Base-by-base conservation (phyloP, 352 stramenopile genomes). In the Phytophthora pluvialis region DNA sequence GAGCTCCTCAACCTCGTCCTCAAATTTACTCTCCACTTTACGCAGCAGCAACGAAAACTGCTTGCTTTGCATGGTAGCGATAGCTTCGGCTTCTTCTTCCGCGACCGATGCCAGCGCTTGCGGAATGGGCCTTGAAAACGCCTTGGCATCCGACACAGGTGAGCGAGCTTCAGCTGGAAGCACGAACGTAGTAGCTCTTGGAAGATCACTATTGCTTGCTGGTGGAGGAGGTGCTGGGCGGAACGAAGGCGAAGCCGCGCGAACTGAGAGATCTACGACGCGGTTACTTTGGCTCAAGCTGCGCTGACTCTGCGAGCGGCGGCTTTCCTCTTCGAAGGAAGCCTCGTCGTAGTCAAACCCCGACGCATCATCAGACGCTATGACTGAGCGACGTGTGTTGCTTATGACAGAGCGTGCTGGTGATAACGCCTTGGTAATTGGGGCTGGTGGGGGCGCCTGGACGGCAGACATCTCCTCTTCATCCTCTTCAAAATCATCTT, bases 281-380 rank as follows among this genome's bases (percentile, higher is more conserved):
- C 77, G 78, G 44, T 62, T 71, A 44, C 65, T 83, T 69, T 64
- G 71, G 29, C 66, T 73, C 31, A 68, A 58, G 38, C 58, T 73
- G 47, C 46, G 54, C 5, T 67, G 47, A 33, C 77, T 90, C 33
- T 60, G 59, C n/a, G 71, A 85, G 29, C 55, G 64, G 7, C 70
- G 77, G 38, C 78, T 90, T 54, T 94, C 83, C n/a, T 86, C 72
- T 53, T 92, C 86, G 36, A 94, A 92, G 26, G 86, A 94, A 32
- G 67, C 73, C 58, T 87, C 78, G 21, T 82, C 79, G 73, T 91
- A 88, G 60, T 85, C 77, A 45, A 70, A 60, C 25, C 76, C 72
- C 4, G 54, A 70, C 29, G 39, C 60, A 46, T 60, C 61, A 21
- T 59, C 50, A 33, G 55, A 75, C 16, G 53, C 35, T n/a, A 57